Base-by-base conservation (phyloP, 768 basidiomycete genomes). In the Jaapia argillacea region DNA sequence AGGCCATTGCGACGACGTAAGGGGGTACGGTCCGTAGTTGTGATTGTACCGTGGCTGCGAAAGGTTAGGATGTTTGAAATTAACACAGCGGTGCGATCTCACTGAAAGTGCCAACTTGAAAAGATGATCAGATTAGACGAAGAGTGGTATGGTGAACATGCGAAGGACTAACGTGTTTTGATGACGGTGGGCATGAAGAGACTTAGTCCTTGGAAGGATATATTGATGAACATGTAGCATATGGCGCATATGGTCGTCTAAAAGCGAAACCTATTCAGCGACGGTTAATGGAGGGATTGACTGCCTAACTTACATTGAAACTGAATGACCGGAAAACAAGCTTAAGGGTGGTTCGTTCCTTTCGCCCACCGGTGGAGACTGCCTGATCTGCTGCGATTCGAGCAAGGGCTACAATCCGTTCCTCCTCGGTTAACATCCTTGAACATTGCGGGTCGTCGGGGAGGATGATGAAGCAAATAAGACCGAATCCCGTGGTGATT, bases 21-120 rank as follows among this genome's bases (percentile, higher is more conserved):
- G 69, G 68, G 0, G 70, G 71, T 1, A 74, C 72, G n/a, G 71
- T 72, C 3, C 68, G 64, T 10, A 74, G 60, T 46, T 74, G 71
- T 1, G 67, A 61, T 49, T 71, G 57, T 10, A 74, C 64, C 5
- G 63, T 61, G 35, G 66, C 69, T 73, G 40, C 13, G 23, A 16
- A 21, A 20, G 13, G 13, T 41, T 5, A 39, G 24, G 20, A 5
- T 24, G 21, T 33, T 10, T 33, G 10, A 10, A 10, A 16, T 33
- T 33, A 10, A 33, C 28, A 10, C 28, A 16, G 28, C 10, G 28
- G 28, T 12, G 16, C 20, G 16, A 3, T 41, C 16, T 35, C 20
- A 25, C 22, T 33, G 22, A 46, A 42, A 27, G 10, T 31, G 12
- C 13, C 50, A 12, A 39, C 52, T 64, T 66, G 44, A 26, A 18